phyloP scores from a whole-genome alignment of 352 stramenopile species.

The Globisporangium parvum region DNA sequence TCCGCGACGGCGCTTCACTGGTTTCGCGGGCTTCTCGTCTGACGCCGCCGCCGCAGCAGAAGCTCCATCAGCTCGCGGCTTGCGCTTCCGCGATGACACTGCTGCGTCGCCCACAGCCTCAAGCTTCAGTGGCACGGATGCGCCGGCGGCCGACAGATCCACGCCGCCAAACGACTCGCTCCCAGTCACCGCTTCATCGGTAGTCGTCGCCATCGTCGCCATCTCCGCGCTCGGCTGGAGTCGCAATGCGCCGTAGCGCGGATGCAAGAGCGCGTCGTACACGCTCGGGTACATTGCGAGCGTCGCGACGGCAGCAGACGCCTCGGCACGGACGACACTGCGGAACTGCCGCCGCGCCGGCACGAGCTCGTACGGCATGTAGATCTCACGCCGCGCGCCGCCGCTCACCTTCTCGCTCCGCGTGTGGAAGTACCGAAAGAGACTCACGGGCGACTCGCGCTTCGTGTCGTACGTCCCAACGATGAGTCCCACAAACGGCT shows the following conservation, averaged over 20 bases:
- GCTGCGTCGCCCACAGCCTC: not conserved
- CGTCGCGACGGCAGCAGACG: constrained; percentile 18
- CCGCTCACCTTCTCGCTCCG: constrained; percentile 63
- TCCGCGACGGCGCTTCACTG: constrained; percentile 18
- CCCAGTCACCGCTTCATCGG: too few species aligned
- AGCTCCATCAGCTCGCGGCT: constrained; percentile 20
- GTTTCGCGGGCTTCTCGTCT: constrained; percentile 22
- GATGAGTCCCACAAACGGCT: constrained; percentile 94
- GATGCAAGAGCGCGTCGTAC: constrained; percentile 12
- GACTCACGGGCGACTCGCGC: constrained; percentile 55
- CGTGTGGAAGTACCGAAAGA: constrained; percentile 86
- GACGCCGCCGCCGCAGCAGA: not conserved
- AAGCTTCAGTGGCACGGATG: not conserved
- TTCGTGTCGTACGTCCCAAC: constrained; percentile 91
- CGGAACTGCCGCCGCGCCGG: constrained; percentile 43
- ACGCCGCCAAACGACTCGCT: too few species aligned
- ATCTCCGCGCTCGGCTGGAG: not conserved
- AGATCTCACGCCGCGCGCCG: constrained; percentile 36
- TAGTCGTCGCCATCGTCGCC: not conserved
- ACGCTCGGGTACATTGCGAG: constrained; percentile 42
- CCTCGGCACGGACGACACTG: constrained; percentile 41
- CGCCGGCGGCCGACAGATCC: too few species aligned
- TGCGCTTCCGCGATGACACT: constrained; percentile 26
- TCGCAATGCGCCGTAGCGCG: not conserved
- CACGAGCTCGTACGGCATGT: constrained; percentile 68